A percentile compares a stretch with the other conserved stretches of the same genome.
phyloP scores from a whole-genome alignment of 1,284 basidiomycete genomes.

The Lentinus polychrous region DNA sequence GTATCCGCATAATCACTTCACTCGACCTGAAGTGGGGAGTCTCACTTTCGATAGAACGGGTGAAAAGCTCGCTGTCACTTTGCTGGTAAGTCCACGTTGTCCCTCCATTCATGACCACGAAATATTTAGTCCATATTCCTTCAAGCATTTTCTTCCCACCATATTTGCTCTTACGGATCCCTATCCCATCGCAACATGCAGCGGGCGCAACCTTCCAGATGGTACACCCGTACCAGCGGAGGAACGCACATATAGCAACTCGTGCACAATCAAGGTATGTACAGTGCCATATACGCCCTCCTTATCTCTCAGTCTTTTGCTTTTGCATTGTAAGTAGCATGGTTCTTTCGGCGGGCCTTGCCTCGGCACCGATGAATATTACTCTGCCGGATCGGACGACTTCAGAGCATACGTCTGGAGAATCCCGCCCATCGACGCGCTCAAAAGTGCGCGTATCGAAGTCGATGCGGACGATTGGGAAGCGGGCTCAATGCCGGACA shows the following conservation, averaged over 20 bases:
- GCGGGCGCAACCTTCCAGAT: slow-evolving; percentile 44
- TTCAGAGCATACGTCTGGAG: slow-evolving; percentile 78
- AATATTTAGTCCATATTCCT: slow-evolving; percentile 1
- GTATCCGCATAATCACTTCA: slow-evolving; percentile 31
- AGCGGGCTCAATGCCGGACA: slow-evolving; percentile 16
- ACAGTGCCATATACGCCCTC: not conserved
- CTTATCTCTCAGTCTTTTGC: not conserved
- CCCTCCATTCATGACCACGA: no score
- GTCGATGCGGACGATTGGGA: slow-evolving; percentile 39
- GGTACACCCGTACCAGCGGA: slow-evolving; percentile 38
- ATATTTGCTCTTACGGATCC: slow-evolving; percentile 61
- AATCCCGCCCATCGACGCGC: slow-evolving; percentile 42
- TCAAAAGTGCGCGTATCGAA: slow-evolving; percentile 37
- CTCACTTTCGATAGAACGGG: slow-evolving; percentile 60
- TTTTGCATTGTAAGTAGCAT: slow-evolving; percentile 38
- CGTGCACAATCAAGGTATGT: slow-evolving; percentile 69
- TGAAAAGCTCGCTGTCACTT: slow-evolving; percentile 53
- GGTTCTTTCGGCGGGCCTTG: slow-evolving; percentile 65
- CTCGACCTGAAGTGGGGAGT: slow-evolving; percentile 60
- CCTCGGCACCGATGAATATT: slow-evolving; percentile 48
- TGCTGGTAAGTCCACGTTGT: slow-evolving; percentile 55
- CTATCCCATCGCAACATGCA: slow-evolving; percentile 62
- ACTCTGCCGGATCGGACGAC: slow-evolving; percentile 72
- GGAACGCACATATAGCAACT: slow-evolving; percentile 57
- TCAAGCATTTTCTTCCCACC: slow-evolving; percentile 61